Conservation (phyloP, 352 stramenopile species). For the Pythium sp. region DNA sequence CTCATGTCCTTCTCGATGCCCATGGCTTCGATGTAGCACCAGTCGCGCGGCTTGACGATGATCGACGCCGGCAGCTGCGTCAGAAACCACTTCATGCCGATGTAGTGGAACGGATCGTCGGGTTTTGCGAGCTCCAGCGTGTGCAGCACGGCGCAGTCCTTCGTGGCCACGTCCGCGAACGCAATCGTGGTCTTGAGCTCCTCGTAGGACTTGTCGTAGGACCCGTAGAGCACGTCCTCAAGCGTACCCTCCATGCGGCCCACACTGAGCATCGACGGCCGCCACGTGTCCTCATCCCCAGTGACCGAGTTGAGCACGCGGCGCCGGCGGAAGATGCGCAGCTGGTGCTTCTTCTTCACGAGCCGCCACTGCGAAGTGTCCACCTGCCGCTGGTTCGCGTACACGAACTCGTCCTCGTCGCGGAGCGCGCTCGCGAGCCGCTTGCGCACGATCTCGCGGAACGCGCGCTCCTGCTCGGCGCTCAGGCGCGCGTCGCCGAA, state of each 20-base stretch:
- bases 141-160: slow-evolving; percentile 37
- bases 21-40: slow-evolving; percentile 40
- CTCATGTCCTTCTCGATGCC: slow-evolving; percentile 32
- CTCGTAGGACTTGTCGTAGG: slow-evolving; percentile 36
- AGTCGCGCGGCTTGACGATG: slow-evolving; percentile 29
- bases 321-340: slow-evolving; percentile 41
- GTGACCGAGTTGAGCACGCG: slow-evolving; percentile 10
- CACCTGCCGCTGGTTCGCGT: slow-evolving; percentile 28
- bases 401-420: slow-evolving; percentile 26
- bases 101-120: slow-evolving; percentile 43
- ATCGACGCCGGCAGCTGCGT: slow-evolving; percentile 28
- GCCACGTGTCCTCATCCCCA: slow-evolving; percentile 14
- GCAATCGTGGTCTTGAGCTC: slow-evolving; percentile 38
- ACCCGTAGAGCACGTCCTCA: slow-evolving; percentile 38
- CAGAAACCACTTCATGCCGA: slow-evolving; percentile 53
- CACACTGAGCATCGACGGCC: slow-evolving; percentile 23
- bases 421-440: slow-evolving; percentile 29
- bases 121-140: slow-evolving; percentile 37
- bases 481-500: slow-evolving; percentile 29
- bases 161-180: slow-evolving; percentile 29
- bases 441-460: slow-evolving; percentile 24
- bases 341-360: slow-evolving; percentile 30
- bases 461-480: slow-evolving; percentile 30
- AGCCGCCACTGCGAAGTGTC: slow-evolving; percentile 48
- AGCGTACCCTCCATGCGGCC: slow-evolving; percentile 44